These are phyloP conservation scores for Rutidosis leptorrhynchoides DNA, from an alignment of 129 eudicot species.

Conservation along the genomic window DNA sequence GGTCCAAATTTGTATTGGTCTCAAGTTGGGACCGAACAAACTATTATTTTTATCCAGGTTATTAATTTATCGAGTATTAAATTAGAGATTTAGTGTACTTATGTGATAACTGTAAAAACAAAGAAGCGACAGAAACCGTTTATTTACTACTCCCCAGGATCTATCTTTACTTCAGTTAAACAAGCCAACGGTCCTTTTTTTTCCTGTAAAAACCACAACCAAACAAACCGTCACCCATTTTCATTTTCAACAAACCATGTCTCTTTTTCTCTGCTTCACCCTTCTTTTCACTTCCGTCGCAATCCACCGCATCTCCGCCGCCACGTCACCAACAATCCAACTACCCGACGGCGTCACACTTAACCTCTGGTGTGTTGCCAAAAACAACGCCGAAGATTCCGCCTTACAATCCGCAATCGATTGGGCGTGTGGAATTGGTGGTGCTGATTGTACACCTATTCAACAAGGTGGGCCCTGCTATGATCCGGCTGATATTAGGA, in stretches of 20 bases:
- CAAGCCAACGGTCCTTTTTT: slow-evolving; percentile 32
- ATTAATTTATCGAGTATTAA: no score
- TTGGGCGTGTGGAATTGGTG: slow-evolving; percentile 91
- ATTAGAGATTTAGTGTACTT: no score
- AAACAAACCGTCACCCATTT: not conserved
- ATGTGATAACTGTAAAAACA: not conserved
- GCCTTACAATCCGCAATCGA: slow-evolving; percentile 69
- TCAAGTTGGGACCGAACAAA: no score
- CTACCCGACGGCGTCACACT: slow-evolving; percentile 33
- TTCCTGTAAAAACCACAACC: slow-evolving; percentile 8
- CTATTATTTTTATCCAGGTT: no score
- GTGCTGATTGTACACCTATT: slow-evolving; percentile 69
- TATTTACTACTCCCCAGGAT: slow-evolving; percentile 20
- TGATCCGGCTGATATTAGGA: slow-evolving; percentile 55
- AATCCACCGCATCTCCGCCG: slow-evolving; percentile 2
- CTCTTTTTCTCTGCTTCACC: slow-evolving; percentile 15
- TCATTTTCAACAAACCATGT: slow-evolving; percentile 18
- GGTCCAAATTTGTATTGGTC: no score
- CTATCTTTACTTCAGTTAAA: slow-evolving; percentile 21
- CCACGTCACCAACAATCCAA: slow-evolving; percentile 13
- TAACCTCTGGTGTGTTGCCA: slow-evolving; percentile 92
- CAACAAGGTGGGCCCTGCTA: slow-evolving; percentile 76
- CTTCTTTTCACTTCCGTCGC: slow-evolving; percentile 24
- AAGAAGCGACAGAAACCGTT: slow-evolving; percentile 11
- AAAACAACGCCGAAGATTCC: slow-evolving; percentile 89